phyloP scores from a whole-genome alignment of 2,329 filamentous ascomycete species.

The Colletotrichum camelliae region DNA sequence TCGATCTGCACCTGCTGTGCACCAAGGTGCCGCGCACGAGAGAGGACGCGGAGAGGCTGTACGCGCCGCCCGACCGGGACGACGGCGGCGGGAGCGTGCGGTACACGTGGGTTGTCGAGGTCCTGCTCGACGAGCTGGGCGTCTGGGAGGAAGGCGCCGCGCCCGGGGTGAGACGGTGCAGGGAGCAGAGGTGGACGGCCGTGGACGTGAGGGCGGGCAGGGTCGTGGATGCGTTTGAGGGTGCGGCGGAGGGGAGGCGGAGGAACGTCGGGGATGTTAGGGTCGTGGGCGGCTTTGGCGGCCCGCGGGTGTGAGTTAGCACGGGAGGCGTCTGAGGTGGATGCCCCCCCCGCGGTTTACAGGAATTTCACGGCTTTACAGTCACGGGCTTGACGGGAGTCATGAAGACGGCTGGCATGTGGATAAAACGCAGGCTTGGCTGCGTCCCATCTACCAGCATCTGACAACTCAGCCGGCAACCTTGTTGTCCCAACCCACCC shows the following conservation, averaged over 20 bases:
- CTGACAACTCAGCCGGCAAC: not conserved
- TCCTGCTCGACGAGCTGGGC: constrained; percentile 56
- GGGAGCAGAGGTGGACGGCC: constrained; percentile 61
- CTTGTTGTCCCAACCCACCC: not conserved
- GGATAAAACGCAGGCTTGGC: not conserved
- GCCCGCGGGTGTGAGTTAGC: constrained; percentile 29
- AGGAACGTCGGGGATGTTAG: constrained; percentile 25
- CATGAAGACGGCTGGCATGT: not conserved
- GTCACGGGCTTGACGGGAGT: not conserved
- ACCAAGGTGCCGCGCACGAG: constrained; percentile 45
- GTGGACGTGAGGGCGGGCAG: constrained; percentile 46
- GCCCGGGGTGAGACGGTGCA: constrained; percentile 32
- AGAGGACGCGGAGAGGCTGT: constrained; percentile 43
- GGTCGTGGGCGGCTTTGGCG: constrained; percentile 39
- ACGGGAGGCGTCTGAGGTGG: not conserved
- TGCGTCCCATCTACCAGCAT: not conserved
- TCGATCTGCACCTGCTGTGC: constrained; percentile 60
- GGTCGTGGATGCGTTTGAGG: constrained; percentile 44
- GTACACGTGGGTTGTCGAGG: constrained; percentile 53
- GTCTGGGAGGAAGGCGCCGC: constrained; percentile 39
- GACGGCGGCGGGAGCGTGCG: constrained; percentile 15
- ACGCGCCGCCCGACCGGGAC: constrained; percentile 15
- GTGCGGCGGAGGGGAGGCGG: constrained; percentile 9
- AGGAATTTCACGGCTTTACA: not conserved
- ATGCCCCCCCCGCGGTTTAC: not conserved